These are phyloP conservation scores for Ophiostoma fasciatum DNA, from an alignment of 2,329 filamentous ascomycete genomes.

Conservation along the genomic window DNA sequence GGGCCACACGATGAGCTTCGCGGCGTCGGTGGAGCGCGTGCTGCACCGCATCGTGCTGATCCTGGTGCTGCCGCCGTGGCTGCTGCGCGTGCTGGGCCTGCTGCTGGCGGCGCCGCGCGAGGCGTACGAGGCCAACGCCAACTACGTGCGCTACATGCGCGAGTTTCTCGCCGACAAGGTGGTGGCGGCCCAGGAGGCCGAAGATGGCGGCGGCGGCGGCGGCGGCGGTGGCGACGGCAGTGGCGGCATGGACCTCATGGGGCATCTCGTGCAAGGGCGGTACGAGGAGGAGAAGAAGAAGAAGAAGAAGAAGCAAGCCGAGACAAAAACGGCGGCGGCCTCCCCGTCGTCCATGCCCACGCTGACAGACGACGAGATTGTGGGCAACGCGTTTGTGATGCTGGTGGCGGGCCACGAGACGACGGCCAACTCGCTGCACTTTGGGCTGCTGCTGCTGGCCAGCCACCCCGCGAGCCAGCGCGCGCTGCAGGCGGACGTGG, in stretches of 20 bases:
- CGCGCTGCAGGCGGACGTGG: slow-evolving; percentile 52
- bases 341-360: slow-evolving; percentile 7
- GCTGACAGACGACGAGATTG: slow-evolving; percentile 48
- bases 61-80: slow-evolving; percentile 41
- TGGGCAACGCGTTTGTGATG: slow-evolving; percentile 57
- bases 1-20: slow-evolving; percentile 51
- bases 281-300: slow-evolving; percentile 19
- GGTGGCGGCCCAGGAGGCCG: slow-evolving; percentile 21
- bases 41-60: slow-evolving; percentile 50
- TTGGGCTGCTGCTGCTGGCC: slow-evolving; percentile 53
- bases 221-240: slow-evolving; percentile 25
- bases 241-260: slow-evolving; percentile 36
- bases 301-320: slow-evolving; percentile 4
- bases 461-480: slow-evolving; percentile 49
- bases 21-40: slow-evolving; percentile 43
- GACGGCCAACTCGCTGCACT: slow-evolving; percentile 61
- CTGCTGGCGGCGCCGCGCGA: slow-evolving; percentile 36
- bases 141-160: slow-evolving; percentile 56
- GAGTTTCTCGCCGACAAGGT: slow-evolving; percentile 51
- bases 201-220: slow-evolving; percentile 19
- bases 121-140: slow-evolving; percentile 39
- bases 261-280: slow-evolving; percentile 31
- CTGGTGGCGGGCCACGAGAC: slow-evolving; percentile 69
- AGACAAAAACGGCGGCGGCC: slow-evolving; percentile 5
- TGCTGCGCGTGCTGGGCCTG: slow-evolving; percentile 31